A percentile compares a stretch with the other conserved stretches of the same genome.
Evolutionary conservation across 163 green algal species (phyloP).

Genomic region (Volvox carteri): DNA sequence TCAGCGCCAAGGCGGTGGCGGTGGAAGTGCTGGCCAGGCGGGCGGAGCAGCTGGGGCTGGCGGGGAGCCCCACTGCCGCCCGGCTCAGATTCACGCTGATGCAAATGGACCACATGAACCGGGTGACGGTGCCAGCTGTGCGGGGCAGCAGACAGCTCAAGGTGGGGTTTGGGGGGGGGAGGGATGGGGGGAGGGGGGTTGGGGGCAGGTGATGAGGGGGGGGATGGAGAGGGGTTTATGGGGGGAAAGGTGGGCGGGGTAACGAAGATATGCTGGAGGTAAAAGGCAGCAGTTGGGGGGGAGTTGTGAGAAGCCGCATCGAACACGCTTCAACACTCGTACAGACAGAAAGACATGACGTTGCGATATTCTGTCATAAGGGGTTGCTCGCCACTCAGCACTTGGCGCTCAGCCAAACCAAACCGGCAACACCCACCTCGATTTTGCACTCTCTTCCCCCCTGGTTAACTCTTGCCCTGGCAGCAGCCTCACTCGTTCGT

Average conservation of each 20-base stretch:
- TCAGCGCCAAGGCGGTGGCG: conserved; percentile 32
- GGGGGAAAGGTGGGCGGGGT: background rate
- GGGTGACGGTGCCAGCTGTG: conserved; percentile 31
- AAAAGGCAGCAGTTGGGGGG: too few species aligned
- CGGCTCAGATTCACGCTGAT: conserved; percentile 56
- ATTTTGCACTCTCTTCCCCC: too few species aligned
- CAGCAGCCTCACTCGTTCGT: too few species aligned
- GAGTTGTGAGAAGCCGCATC: too few species aligned
- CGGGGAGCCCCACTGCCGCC: background rate
- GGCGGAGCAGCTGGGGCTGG: conserved; percentile 45
- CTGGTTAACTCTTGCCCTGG: too few species aligned
- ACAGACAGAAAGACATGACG: too few species aligned
- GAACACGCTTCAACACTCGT: too few species aligned
- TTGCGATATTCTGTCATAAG: too few species aligned
- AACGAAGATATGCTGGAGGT: too few species aligned
- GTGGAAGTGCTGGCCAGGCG: conserved; percentile 32
- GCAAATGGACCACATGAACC: conserved; percentile 54
- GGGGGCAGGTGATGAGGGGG: background rate
- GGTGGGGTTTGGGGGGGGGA: background rate
- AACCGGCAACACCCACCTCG: too few species aligned
- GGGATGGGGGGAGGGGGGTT: background rate
- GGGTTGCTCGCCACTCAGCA: too few species aligned
- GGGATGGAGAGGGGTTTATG: background rate
- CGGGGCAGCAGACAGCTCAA: conserved; percentile 57
- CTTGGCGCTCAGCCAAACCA: too few species aligned